phyloP scores from a whole-genome alignment of 768 basidiomycete species.

The Pleurotus tuber-regium region DNA sequence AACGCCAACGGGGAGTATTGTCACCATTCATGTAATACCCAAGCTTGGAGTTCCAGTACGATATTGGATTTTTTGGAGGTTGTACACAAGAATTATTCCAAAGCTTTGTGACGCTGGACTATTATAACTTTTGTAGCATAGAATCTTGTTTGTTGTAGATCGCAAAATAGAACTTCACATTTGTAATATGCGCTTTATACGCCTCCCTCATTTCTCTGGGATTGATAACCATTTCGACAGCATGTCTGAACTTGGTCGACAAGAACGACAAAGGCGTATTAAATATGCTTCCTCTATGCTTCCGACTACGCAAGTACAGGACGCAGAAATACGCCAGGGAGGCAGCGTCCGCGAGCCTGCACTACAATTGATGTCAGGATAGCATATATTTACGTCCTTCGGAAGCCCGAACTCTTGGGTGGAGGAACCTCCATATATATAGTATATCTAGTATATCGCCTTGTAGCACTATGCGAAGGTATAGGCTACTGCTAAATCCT shows the following conservation, averaged over 20 bases:
- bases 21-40: slow-evolving; percentile 86
- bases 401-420: neutral
- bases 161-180: neutral
- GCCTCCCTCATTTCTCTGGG: neutral
- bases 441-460: neutral
- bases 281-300: no score
- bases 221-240: neutral
- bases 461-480: neutral
- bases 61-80: slow-evolving; percentile 85
- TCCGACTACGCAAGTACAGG: no score
- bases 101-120: neutral
- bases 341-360: no score
- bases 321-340: no score
- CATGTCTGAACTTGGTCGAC: neutral
- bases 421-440: neutral
- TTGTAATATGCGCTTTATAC: neutral
- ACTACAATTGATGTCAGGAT: no score
- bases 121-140: neutral
- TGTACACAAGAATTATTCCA: slow-evolving; percentile 44
- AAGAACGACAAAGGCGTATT: neutral
- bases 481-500: neutral
- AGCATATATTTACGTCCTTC: neutral
- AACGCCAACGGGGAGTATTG: slow-evolving; percentile 84
- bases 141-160: neutral
- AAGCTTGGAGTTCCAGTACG: slow-evolving; percentile 96